Percentiles rank a stretch among this genome's conserved stretches.
Evolutionary conservation across 768 basidiomycete genomes (phyloP).

Genomic region (Calocera viscosa): DNA sequence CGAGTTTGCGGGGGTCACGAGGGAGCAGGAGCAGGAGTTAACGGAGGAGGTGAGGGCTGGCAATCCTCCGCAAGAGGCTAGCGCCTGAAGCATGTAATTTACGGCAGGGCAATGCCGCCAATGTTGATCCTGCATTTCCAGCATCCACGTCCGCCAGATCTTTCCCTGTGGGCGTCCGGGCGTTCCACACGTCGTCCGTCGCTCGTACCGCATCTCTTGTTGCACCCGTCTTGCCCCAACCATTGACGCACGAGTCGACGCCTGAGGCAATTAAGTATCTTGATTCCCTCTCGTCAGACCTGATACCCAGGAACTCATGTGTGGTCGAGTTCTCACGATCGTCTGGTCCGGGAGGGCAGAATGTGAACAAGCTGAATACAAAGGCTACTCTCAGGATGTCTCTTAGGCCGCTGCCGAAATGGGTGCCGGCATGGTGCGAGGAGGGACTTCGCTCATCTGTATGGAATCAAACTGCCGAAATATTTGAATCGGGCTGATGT

Average conservation of each 20-base stretch:
- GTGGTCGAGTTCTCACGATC: not conserved
- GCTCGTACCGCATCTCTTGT: not conserved
- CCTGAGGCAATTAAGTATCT: not conserved
- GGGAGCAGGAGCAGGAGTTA: not conserved
- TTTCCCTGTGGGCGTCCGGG: not conserved
- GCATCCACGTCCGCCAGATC: not conserved
- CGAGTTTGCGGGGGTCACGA: not conserved
- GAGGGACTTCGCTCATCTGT: conserved; percentile 39
- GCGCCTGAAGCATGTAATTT: conserved; percentile 1
- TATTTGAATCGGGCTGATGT: not conserved
- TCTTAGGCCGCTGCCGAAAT: conserved; percentile 34
- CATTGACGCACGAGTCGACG: not conserved
- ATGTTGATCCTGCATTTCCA: not conserved
- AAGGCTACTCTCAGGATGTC: conserved; percentile 57
- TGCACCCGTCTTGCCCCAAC: not conserved
- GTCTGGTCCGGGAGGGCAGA: conserved; percentile 32
- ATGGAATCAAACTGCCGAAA: conserved; percentile 21
- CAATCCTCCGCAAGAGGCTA: not conserved
- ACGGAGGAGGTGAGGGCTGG: conserved; percentile 5
- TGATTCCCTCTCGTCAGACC: not conserved
- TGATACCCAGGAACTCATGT: not conserved
- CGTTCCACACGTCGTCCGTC: not conserved
- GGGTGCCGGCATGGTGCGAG: conserved; percentile 61
- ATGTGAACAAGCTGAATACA: conserved; percentile 83
- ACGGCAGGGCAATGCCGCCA: not conserved